Evolutionary conservation across 176 grass and related monocot genomes (phyloP), one percentile per base, ranked within the genome.

Genomic region (Eleusine indica): DNA sequence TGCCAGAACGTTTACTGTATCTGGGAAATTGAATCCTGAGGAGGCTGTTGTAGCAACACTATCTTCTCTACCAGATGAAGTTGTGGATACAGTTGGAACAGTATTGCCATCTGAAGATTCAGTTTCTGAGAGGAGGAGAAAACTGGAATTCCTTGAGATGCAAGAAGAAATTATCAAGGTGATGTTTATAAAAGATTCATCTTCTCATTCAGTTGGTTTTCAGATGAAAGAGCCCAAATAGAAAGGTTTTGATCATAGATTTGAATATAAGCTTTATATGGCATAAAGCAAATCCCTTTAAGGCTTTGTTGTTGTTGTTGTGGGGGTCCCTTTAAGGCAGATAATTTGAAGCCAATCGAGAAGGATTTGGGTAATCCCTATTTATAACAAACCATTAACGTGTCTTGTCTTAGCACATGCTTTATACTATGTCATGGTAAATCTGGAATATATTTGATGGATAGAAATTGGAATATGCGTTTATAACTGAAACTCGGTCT

Each of bases 111-210:
- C 96, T 71, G 93, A 96, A 94, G 96, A 99, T 94, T 92, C 93
- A 77, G 93, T 99, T 80, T 96, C 93, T 79, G 91, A 96, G 83
- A 96, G 96, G 87, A 95, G 83, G 76, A 93, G 81, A 77, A 96
- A 92, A 80, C 88, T 96, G 74, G 93, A 96, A 84, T 99, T 96
- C 93, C 91, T 99, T 41, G 91, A 94, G 88, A 94, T 99, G 97
- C 97, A 99, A 83, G 97, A 99, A 94, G 97, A 99, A 88, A 91
- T 99, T 86, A 99, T 99, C 86, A 99, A 99, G 93, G 97, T 96
- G 84, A 69, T 10, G 3, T 63, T 61, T 29, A 29, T 18, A 30
- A 64, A 64, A 64, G 9, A 64, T 64, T 64, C 7, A 48, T 66
- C 42, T 65, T 79, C 7, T 78, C 40, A 78, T 48, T 25, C 28